phyloP scores from a whole-genome alignment of 1,139 yeast species.

The Hemisphaericaspora xylofermentans region DNA sequence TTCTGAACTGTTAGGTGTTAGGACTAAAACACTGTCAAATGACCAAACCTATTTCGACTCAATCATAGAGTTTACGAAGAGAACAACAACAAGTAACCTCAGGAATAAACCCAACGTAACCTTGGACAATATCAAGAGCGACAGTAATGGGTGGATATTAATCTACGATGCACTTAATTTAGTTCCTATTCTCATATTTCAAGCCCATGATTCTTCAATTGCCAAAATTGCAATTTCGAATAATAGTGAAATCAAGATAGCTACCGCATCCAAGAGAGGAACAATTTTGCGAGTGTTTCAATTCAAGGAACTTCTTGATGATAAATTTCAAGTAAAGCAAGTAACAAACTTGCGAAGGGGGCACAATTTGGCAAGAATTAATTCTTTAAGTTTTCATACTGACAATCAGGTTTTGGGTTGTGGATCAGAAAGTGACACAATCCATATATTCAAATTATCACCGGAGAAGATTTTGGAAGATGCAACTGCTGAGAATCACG shows the following conservation, averaged over 20 bases:
- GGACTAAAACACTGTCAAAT: neutral
- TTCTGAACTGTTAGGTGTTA: neutral
- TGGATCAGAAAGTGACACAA: slow-evolving; percentile 65
- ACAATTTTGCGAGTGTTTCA: slow-evolving; percentile 61
- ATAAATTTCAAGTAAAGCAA: slow-evolving; percentile 22
- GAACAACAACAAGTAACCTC: slow-evolving; percentile 6
- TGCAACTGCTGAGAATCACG: slow-evolving; percentile 11
- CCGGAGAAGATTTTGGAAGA: slow-evolving; percentile 10
- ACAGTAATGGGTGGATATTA: slow-evolving; percentile 43
- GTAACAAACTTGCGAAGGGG: slow-evolving; percentile 67
- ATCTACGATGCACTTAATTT: slow-evolving; percentile 62
- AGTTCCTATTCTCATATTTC: slow-evolving; percentile 54
- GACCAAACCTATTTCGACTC: slow-evolving; percentile 6
- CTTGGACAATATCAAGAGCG: slow-evolving; percentile 26
- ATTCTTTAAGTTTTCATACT: slow-evolving; percentile 53
- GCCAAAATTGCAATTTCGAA: slow-evolving; percentile 49
- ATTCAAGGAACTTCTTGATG: slow-evolving; percentile 11
- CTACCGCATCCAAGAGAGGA: slow-evolving; percentile 72
- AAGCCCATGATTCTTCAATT: slow-evolving; percentile 56
- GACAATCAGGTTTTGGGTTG: slow-evolving; percentile 58
- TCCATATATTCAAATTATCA: slow-evolving; percentile 58
- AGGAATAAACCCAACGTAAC: slow-evolving; percentile 17
- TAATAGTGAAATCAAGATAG: slow-evolving; percentile 49
- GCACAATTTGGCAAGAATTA: slow-evolving; percentile 57
- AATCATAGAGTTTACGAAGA: slow-evolving; percentile 12